phyloP scores from a whole-genome alignment of 441 rosid genomes.

The Adansonia rubrostipa region DNA sequence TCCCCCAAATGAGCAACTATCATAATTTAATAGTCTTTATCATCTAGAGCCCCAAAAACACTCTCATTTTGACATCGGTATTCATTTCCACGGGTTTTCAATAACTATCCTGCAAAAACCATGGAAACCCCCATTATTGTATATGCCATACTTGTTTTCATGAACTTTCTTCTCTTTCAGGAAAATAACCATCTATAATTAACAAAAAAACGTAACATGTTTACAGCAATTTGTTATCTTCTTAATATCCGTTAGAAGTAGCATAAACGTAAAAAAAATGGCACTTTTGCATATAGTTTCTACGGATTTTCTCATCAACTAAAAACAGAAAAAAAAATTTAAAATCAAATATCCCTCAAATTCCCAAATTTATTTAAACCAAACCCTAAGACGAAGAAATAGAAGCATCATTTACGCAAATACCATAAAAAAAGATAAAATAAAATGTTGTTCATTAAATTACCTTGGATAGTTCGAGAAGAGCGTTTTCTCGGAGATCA shows the following conservation, averaged over 20 bases:
- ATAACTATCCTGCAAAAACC: not conserved
- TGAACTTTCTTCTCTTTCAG: not conserved
- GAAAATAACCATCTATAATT: not conserved
- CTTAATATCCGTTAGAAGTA: not conserved
- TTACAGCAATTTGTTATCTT: not conserved
- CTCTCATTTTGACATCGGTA: not conserved
- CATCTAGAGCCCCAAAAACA: not conserved
- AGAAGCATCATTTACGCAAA: not conserved
- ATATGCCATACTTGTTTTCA: conserved; percentile 11
- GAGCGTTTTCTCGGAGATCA: conserved; percentile 96
- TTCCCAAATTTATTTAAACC: not conserved
- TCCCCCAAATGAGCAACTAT: not conserved
- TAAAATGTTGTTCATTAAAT: not conserved
- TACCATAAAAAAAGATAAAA: not conserved
- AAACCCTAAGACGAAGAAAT: conserved; percentile 1
- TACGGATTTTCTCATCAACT: not conserved
- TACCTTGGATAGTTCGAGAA: conserved; percentile 96
- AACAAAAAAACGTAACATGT: not conserved
- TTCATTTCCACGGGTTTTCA: not conserved
- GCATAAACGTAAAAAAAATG: not conserved
- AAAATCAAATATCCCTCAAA: not conserved
- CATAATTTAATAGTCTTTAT: not conserved
- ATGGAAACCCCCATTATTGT: not conserved
- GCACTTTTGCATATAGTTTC: not conserved
- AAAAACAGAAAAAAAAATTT: not conserved